phyloP scores from a whole-genome alignment of 148 eudicot species.

The Selenicereus undatus region DNA sequence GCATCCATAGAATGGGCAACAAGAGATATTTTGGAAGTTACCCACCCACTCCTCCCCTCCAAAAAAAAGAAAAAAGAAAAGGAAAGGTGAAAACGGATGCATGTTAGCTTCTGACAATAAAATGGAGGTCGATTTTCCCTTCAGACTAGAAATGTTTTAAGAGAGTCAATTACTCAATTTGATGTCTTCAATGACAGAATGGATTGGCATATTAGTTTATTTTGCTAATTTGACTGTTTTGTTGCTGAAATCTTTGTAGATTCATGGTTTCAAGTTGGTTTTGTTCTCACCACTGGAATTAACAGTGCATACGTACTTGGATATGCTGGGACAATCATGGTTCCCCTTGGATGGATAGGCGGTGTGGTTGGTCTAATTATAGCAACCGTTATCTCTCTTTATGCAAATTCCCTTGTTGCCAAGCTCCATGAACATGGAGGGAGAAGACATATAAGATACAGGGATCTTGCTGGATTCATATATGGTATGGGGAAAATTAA shows the following conservation, averaged over 20 bases:
- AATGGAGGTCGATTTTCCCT: background rate
- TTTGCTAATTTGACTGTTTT: background rate
- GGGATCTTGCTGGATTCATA: conserved; percentile 76
- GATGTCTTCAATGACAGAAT: background rate
- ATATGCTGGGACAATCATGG: conserved; percentile 78
- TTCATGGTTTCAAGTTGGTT: conserved; percentile 91
- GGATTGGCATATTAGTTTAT: background rate
- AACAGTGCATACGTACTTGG: conserved; percentile 93
- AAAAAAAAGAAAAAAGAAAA: too few relatives aligned
- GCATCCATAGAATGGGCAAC: too few relatives aligned
- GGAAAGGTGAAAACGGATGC: background rate
- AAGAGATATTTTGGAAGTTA: too few relatives aligned
- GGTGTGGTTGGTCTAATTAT: conserved; percentile 68
- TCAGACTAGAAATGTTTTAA: background rate
- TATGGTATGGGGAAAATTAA: conserved; percentile 45
- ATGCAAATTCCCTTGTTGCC: conserved; percentile 79
- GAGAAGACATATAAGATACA: conserved; percentile 77
- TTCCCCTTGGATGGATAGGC: conserved; percentile 82
- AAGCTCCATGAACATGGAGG: conserved; percentile 88
- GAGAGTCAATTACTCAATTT: background rate
- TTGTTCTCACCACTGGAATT: conserved; percentile 79
- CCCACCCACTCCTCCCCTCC: too few relatives aligned
- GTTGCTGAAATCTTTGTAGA: conserved; percentile 39
- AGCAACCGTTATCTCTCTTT: conserved; percentile 63
- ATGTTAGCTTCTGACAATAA: background rate